These are phyloP conservation scores for Helotiales sp. DNA, from an alignment of 2,329 filamentous ascomycete genomes.

Conservation along the genomic window DNA sequence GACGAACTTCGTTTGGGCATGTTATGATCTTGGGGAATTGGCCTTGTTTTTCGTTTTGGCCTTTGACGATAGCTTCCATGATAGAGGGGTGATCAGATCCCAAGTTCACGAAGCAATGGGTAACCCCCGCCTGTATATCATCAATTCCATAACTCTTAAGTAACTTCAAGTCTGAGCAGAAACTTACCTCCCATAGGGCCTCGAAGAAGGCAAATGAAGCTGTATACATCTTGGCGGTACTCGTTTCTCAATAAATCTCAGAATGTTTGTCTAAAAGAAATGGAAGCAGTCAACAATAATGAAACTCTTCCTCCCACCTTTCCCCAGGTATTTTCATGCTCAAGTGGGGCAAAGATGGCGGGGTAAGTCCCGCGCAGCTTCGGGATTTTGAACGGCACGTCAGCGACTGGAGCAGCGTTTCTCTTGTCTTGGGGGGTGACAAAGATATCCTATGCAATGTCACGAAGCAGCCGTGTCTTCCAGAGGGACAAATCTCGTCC, in stretches of 20 bases:
- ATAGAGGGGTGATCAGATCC: slow-evolving; percentile 69
- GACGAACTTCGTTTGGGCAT: slow-evolving; percentile 68
- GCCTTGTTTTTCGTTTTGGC: slow-evolving; percentile 66
- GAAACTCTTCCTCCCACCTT: neutral
- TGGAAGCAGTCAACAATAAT: neutral
- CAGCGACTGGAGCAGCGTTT: neutral
- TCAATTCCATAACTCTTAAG: neutral
- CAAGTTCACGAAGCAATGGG: slow-evolving; percentile 63
- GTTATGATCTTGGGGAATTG: slow-evolving; percentile 71
- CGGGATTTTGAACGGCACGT: slow-evolving; percentile 2
- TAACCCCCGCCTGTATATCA: slow-evolving; percentile 51
- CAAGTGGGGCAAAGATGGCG: slow-evolving; percentile 7
- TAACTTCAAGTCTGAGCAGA: neutral
- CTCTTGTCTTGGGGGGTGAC: neutral
- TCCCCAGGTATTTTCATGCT: neutral
- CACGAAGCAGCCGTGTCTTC: neutral
- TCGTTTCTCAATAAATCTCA: neutral
- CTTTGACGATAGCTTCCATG: slow-evolving; percentile 75
- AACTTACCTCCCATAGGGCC: slow-evolving; percentile 63
- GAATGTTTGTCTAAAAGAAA: neutral
- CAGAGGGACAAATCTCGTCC: neutral
- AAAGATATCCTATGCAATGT: neutral
- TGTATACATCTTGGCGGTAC: slow-evolving; percentile 9
- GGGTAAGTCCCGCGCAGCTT: neutral
- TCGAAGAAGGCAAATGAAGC: slow-evolving; percentile 65